Base-by-base conservation (phyloP, 2,329 filamentous ascomycete genomes). In the Aureobasidium sp. region DNA sequence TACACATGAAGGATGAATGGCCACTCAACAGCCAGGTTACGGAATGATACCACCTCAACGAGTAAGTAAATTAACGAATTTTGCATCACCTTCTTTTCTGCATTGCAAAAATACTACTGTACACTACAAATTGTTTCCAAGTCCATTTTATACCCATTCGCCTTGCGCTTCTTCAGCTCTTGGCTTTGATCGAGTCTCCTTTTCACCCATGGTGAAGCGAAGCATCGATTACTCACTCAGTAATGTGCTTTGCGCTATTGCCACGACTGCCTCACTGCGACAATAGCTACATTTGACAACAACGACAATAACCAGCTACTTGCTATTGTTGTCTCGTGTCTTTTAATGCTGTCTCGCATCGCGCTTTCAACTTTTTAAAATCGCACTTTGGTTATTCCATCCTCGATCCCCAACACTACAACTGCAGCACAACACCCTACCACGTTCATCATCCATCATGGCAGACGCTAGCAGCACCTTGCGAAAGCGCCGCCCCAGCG, bases 21-120 rank as follows among this genome's bases (percentile, higher is more conserved):
- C 62, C 53, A 42, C 56, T 63, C 62, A 63, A 59, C 62, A 60
- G 53, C 53, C 62, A 49, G 37, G 12, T 51, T 60, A 36, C 49
- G 42, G 22, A 29, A 58, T 60, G 55, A 63, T 60, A 63, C 62
- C 62, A 60, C 61, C 61, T 63, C 62, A 63, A 63, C 62, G 55
- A 60, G 55, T 58, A 58, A 58, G 55, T 58, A 58, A 58, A 57
- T 36, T 41, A 57, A 47, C 42, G 8, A 58, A 48, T 37, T 47
- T 58, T 58, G 31, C 42, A 47, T n/a, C 20, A n/a, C 20, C 36
- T 29, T 47, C 42, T 20, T 27, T 45, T 57, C 42, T 36, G 27
- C 53, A 44, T 20, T 27, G 49, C 22, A 36, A 20, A 53, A 34
- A 22, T 11, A 51, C 31, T 6, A 34, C 12, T 34, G 31, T 8